These are phyloP conservation scores for Amniculicola lignicola DNA, from an alignment of 495 filamentous ascomycete species.

Conservation along the genomic window DNA sequence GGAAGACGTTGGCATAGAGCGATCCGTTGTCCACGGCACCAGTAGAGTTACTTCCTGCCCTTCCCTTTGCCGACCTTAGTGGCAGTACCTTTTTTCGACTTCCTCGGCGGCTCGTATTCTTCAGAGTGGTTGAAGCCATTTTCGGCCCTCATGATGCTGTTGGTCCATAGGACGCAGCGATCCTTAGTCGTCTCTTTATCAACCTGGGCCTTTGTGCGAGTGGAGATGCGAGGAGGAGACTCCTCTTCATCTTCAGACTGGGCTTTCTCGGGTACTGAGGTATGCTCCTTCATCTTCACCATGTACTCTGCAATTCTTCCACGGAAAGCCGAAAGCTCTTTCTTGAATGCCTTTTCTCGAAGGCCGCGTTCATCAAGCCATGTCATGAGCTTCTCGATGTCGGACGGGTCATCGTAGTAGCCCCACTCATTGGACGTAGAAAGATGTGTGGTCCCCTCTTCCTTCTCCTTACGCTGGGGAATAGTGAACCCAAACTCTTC, in stretches of 20 bases:
- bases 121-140: conserved; percentile 80
- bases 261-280: conserved; percentile 51
- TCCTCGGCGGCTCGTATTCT: conserved; percentile 62
- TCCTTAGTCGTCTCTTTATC: conserved; percentile 52
- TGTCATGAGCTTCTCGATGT: conserved; percentile 70
- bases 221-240: conserved; percentile 55
- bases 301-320: conserved; percentile 77
- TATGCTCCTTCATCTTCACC: conserved; percentile 69
- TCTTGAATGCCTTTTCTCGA: conserved; percentile 78
- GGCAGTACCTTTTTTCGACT: conserved; percentile 45
- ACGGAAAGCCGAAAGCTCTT: conserved; percentile 75
- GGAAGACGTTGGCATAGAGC: conserved; percentile 14
- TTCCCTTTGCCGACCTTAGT: conserved; percentile 22
- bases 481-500: conserved; percentile 73
- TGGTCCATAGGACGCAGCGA: conserved; percentile 79
- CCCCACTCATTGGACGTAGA: conserved; percentile 81
- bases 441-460: conserved; percentile 80
- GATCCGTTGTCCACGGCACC: no score
- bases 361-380: conserved; percentile 86
- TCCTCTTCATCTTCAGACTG: conserved; percentile 54
- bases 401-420: conserved; percentile 76
- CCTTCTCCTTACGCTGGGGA: conserved; percentile 76
- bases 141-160: conserved; percentile 70
- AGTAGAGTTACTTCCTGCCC: conserved; percentile 16
- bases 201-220: conserved; percentile 60